Evolutionary conservation across 106 monocot species (phyloP), one percentile per base, ranked within the genome.

Genomic region (Gastrodia elata): DNA sequence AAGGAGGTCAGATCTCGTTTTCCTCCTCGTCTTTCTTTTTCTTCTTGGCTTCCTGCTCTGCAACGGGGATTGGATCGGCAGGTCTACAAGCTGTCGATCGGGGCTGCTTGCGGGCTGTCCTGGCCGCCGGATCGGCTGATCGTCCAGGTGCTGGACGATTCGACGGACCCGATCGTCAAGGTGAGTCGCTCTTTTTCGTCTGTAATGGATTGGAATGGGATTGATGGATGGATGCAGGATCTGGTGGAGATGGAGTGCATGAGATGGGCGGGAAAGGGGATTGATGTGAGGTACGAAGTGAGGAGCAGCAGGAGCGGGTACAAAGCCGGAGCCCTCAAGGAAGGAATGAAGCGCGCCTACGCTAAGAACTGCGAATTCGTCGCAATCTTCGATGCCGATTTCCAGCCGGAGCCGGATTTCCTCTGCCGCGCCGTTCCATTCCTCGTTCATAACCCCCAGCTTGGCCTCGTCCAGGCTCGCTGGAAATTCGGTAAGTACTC

Each of bases 71-170:
- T n/a, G n/a, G n/a, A n/a, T n/a, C n/a, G n/a, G 26, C 75, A 80
- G 80, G 80, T 80, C 27, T 80, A 80, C 64, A 70, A 75, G 75
- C 74, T 82, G 22, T 82, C 82, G 68, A 82, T 82, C 32, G 77
- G 77, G 59, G 77, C 82, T 58, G 82, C 82, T 36, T 82, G 82
- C 35, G 58, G 74, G 69, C 77, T 82, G 20, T 82, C 77, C 24
- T 82, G 77, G 77, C 82, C 82, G 39, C 33, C 73, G 28, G 82
- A 82, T 44, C 67, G 82, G 22, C 41, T 82, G 57, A 59, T 82
- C 38, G 37, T 82, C 44, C 82, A 82, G 46, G 77, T 82, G 24
- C 82, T 82, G 11, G 82, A 82, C 64, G 82, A 82, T 30, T 82
- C 82, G 14, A 82, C 82, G 16, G 82, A 82, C 42, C 77, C 74